Conservation (phyloP, 2,329 filamentous ascomycete species). For the Amphichorda felina region DNA sequence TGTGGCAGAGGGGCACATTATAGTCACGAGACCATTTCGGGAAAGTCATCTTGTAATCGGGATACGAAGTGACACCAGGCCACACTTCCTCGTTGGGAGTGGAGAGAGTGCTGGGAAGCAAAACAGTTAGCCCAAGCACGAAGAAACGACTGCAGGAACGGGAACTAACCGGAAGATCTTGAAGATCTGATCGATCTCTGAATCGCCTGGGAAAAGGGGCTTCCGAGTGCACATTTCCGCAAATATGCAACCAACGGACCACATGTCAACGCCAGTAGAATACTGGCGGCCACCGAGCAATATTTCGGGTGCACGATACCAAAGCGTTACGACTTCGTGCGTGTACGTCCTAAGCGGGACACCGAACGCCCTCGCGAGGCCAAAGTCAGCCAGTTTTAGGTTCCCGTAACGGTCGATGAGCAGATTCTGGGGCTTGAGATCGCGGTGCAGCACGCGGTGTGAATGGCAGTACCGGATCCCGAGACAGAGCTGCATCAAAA, state of each 20-base stretch:
- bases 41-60: conserved; percentile 86
- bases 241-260: conserved; percentile 90
- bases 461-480: conserved; percentile 83
- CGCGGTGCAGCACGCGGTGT: conserved; percentile 76
- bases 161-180: conserved; percentile 56
- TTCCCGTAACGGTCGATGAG: conserved; percentile 80
- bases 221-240: conserved; percentile 94
- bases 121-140: neutral
- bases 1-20: conserved; percentile 53
- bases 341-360: conserved; percentile 87
- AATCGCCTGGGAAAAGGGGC: conserved; percentile 84
- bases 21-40: conserved; percentile 78
- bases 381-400: conserved; percentile 84
- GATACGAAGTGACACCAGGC: conserved; percentile 90
- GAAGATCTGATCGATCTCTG: conserved; percentile 40
- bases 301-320: conserved; percentile 88
- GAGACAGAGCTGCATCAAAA: conserved; percentile 79
- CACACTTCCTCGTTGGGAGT: conserved; percentile 73
- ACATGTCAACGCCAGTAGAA: conserved; percentile 92
- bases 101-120: conserved; percentile 53
- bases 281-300: conserved; percentile 84
- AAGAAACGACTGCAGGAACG: neutral
- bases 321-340: conserved; percentile 88
- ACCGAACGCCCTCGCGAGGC: conserved; percentile 79
- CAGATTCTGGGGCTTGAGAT: conserved; percentile 84